phyloP scores from a whole-genome alignment of 768 basidiomycete genomes.

The Sporobolomyces phaffii region DNA sequence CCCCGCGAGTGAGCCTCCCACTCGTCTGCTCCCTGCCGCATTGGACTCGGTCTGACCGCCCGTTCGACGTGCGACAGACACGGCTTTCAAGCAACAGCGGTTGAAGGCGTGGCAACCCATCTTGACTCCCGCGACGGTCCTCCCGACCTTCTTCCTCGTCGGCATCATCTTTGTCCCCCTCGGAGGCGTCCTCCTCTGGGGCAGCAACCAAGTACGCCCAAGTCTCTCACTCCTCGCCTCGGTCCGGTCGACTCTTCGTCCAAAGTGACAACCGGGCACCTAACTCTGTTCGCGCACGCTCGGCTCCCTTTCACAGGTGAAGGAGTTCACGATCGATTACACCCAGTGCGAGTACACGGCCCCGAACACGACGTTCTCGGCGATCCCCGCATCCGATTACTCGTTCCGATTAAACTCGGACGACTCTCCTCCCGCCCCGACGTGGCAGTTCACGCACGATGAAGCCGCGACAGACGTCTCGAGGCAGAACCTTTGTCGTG shows the following conservation, averaged over 20 bases:
- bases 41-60: not conserved
- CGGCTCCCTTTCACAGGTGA: slow-evolving; percentile 59
- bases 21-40: not conserved
- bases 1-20: slow-evolving; percentile 46
- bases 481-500: slow-evolving; percentile 60
- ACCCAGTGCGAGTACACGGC: slow-evolving; percentile 73
- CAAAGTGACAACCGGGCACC: no score
- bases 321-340: slow-evolving; percentile 92
- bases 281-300: no score
- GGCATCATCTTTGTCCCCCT: slow-evolving; percentile 93
- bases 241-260: not conserved
- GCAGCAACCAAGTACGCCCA: slow-evolving; percentile 57
- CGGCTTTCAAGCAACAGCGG: slow-evolving; percentile 79
- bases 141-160: slow-evolving; percentile 91
- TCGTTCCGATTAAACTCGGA: slow-evolving; percentile 63
- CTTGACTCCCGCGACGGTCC: slow-evolving; percentile 91
- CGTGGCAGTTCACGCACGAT: slow-evolving; percentile 64
- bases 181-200: slow-evolving; percentile 84
- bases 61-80: slow-evolving; percentile 9
- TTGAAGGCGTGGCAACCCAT: slow-evolving; percentile 99
- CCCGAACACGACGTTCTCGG: slow-evolving; percentile 52
- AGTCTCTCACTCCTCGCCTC: not conserved
- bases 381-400: slow-evolving; percentile 59
- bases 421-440: slow-evolving; percentile 54
- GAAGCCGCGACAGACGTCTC: slow-evolving; percentile 51